Base-by-base conservation (phyloP, 2,329 filamentous ascomycete genomes). In the Aspergillus costaricaensis region DNA sequence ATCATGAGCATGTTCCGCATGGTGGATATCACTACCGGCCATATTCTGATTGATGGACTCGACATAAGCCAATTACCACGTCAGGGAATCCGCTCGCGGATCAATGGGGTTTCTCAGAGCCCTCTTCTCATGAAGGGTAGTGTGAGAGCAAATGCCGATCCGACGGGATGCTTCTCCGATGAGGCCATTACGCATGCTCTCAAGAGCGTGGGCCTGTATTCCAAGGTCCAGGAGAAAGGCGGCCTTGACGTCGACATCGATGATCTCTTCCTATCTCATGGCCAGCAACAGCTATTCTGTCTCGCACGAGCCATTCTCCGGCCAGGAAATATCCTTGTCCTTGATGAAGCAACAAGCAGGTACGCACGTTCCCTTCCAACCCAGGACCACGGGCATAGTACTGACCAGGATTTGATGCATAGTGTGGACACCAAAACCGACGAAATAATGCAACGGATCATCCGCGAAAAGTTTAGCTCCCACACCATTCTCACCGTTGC, bases 281-380 rank as follows among this genome's bases (percentile, higher is more conserved):
- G 88, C 0, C 87, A 90, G 70, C 82, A 81, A 48, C 87, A 90
- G 67, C 78, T 90, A 0, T 87, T 90, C 65, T 86, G 82, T 63
- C 79, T 90, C 1, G 86, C 84, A 0, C 74, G 86, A 0, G 87
- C 85, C 0, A 78, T 89, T 17, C 71, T 89, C 7, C 74, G 82
- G 8, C 70, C 73, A 8, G 75, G 76, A 53, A 77, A 74, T 23
- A 74, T 81, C 56, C 70, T 81, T 12, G 73, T 81, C 36, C 71
- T 81, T 19, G 79, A 81, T 59, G 79, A 81, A 66, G 78, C 62
- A 10, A 65, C 60, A 17, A 65, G 61, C 62, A 64, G 61, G 62
- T 65, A 61, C 25, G 55, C 57, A 21, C 43, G 19, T 5, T 14
- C 15, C 30, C n/a, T 49, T 58, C 62, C 62, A 62, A 64, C 57